These are phyloP conservation scores for Prunus mira DNA, from an alignment of 306 rosid species.

Conservation along the genomic window DNA sequence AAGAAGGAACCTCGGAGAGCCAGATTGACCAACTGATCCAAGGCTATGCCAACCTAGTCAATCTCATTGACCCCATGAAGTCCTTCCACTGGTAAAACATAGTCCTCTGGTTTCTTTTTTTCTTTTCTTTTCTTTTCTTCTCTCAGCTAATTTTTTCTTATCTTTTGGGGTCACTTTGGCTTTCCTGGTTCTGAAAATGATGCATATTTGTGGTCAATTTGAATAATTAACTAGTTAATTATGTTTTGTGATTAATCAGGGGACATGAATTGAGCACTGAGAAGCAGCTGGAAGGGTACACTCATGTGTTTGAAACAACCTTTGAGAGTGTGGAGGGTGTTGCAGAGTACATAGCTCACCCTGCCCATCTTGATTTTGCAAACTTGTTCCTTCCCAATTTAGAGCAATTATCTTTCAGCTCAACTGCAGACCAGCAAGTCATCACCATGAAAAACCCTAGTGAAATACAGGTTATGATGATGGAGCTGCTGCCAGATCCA, in stretches of 20 bases:
- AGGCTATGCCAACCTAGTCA: slow-evolving; percentile 59
- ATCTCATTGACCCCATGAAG: slow-evolving; percentile 57
- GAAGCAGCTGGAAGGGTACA: slow-evolving; percentile 69
- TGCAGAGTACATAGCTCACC: slow-evolving; percentile 69
- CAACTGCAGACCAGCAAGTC: neutral
- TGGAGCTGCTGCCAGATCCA: neutral
- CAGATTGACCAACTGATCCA: slow-evolving; percentile 49
- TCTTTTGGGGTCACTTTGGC: no score
- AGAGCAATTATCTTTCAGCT: neutral
- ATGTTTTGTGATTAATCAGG: slow-evolving; percentile 31
- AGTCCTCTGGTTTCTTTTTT: no score
- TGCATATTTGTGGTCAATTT: no score
- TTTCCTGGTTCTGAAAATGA: no score
- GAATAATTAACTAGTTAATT: no score
- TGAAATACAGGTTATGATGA: neutral
- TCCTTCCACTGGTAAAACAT: slow-evolving; percentile 59
- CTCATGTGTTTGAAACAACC: slow-evolving; percentile 74
- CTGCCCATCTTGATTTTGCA: slow-evolving; percentile 63
- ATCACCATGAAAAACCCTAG: neutral
- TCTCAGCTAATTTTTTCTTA: neutral
- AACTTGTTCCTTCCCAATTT: slow-evolving; percentile 32
- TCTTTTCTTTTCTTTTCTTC: no score
- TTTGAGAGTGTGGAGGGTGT: slow-evolving; percentile 66
- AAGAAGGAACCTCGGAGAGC: slow-evolving; percentile 38
- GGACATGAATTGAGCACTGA: slow-evolving; percentile 70